These are phyloP conservation scores for Handroanthus guayacan DNA, from an alignment of 257 asterid genomes.

Conservation along the genomic window DNA sequence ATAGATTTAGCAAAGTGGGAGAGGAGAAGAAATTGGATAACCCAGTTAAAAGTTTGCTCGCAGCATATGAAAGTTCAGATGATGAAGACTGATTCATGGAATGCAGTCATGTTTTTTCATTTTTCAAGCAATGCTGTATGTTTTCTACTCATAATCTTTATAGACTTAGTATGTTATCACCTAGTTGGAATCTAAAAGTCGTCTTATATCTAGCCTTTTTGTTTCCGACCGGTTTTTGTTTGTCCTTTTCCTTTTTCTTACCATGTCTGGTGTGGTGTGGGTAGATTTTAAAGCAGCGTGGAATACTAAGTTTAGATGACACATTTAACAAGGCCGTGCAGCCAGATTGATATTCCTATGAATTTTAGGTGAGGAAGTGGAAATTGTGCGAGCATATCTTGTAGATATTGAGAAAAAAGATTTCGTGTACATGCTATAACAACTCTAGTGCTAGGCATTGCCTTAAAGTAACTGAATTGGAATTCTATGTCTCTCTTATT, in stretches of 20 bases:
- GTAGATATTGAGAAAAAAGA: constrained; percentile 4
- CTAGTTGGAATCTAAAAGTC: constrained; percentile 20
- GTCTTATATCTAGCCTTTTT: not conserved
- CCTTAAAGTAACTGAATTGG: not conserved
- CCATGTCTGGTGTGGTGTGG: not conserved
- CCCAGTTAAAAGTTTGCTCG: constrained; percentile 79
- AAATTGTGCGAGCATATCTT: constrained; percentile 8
- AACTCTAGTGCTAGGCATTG: not conserved
- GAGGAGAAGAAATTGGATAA: constrained; percentile 53
- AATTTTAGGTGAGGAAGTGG: not conserved
- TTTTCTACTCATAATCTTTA: constrained; percentile 12
- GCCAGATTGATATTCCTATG: constrained; percentile 16
- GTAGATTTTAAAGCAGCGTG: constrained; percentile 8
- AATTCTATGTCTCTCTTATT: not conserved
- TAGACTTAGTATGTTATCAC: constrained; percentile 22
- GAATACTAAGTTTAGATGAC: constrained; percentile 9
- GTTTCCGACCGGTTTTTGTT: not conserved
- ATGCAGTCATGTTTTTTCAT: constrained; percentile 24
- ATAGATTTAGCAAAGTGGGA: constrained; percentile 40
- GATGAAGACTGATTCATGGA: constrained; percentile 66
- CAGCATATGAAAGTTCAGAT: constrained; percentile 84
- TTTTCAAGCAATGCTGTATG: constrained; percentile 18
- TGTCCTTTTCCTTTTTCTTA: not conserved
- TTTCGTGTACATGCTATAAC: constrained; percentile 32
- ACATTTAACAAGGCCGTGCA: not conserved